These are phyloP conservation scores for Phyllosticta ampelicida DNA, from an alignment of 2,329 filamentous ascomycete genomes.

Conservation along the genomic window DNA sequence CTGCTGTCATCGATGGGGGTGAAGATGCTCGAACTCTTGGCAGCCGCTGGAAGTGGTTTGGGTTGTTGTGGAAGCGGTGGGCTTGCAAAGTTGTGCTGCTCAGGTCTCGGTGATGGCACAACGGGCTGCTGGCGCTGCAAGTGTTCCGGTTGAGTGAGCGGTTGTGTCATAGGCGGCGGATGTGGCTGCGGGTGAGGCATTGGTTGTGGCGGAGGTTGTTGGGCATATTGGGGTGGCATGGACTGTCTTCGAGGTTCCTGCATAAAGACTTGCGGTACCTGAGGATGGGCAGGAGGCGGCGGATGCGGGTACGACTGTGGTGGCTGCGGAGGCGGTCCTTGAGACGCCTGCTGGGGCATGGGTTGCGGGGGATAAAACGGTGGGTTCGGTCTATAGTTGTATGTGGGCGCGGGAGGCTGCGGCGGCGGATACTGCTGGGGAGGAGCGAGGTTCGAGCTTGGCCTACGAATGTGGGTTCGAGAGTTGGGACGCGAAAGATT, in stretches of 20 bases:
- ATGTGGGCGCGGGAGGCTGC: conserved; percentile 32
- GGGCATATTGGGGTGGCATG: conserved; percentile 56
- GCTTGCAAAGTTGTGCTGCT: conserved; percentile 42
- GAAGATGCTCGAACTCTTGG: conserved; percentile 84
- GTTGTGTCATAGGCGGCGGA: conserved; percentile 17
- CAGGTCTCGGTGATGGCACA: conserved; percentile 39
- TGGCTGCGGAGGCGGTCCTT: conserved; percentile 28
- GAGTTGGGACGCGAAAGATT: conserved; percentile 68
- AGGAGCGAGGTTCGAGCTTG: conserved; percentile 61
- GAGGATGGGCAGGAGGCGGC: conserved; percentile 34
- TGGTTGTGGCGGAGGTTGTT: conserved; percentile 28
- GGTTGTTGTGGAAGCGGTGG: conserved; percentile 50
- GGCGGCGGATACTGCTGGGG: conserved; percentile 43
- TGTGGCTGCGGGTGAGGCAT: conserved; percentile 30
- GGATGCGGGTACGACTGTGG: conserved; percentile 35
- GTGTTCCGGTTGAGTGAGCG: conserved; percentile 29
- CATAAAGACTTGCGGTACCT: conserved; percentile 58
- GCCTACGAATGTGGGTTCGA: conserved; percentile 64
- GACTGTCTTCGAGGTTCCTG: conserved; percentile 68
- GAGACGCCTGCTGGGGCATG: conserved; percentile 32
- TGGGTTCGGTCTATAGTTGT: conserved; percentile 75
- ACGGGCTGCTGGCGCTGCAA: conserved; percentile 26
- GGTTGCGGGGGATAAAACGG: conserved; percentile 57
- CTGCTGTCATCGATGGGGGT: conserved; percentile 91
- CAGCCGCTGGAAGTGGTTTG: conserved; percentile 47